Percentiles rank a stretch among this genome's conserved stretches.
Evolutionary conservation across 257 asterid genomes (phyloP).

Genomic region (Solanum dulcamara): DNA sequence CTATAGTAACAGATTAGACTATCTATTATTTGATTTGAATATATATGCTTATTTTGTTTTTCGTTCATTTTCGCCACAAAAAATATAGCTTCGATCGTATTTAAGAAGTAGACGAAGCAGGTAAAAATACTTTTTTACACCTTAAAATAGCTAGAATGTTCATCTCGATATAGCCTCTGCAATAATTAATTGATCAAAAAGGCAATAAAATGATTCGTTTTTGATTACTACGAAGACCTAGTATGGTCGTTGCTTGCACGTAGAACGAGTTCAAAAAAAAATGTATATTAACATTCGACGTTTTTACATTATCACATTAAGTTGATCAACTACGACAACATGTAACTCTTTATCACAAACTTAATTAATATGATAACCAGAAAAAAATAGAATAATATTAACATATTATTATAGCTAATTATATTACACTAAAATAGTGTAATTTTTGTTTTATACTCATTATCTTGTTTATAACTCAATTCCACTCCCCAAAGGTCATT

Average conservation of each 20-base stretch:
- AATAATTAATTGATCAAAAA: not conserved
- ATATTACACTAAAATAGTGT: too few species aligned
- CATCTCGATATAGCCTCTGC: not conserved
- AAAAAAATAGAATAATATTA: not conserved
- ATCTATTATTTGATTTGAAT: not conserved
- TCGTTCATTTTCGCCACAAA: not conserved
- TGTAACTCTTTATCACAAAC: not conserved
- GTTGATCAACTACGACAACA: not conserved
- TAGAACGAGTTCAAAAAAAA: not conserved
- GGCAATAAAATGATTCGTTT: not conserved
- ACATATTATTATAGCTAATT: not conserved
- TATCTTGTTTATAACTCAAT: too few species aligned
- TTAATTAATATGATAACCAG: not conserved
- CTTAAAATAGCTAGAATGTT: not conserved
- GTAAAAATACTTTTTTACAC: not conserved
- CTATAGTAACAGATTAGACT: not conserved
- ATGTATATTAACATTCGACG: not conserved
- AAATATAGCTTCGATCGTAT: too few species aligned
- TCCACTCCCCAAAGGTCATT: too few species aligned
- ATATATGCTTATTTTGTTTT: not conserved
- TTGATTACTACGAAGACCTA: not conserved
- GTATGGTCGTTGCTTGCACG: too few species aligned
- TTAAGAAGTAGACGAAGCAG: not conserved
- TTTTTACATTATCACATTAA: not conserved
- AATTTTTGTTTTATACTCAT: too few species aligned